A percentile compares a stretch with the other conserved stretches of the same genome.
Conservation (phyloP, 371 early-diverging fungal species). For the Funneliformis caledonium region DNA sequence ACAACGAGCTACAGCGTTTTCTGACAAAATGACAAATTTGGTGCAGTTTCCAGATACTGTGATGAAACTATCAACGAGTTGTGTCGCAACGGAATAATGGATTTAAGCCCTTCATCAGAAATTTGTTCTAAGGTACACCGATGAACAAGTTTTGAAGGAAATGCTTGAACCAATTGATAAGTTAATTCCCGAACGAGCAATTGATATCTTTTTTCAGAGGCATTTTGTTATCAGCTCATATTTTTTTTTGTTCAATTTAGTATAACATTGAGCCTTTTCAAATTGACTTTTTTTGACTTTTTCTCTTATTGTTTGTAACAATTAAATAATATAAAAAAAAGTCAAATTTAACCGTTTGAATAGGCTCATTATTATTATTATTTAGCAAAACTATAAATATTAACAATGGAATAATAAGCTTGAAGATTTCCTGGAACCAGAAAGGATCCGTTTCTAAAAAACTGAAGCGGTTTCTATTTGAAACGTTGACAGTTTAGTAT, state of each 20-base stretch:
- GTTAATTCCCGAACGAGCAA: constrained; percentile 26
- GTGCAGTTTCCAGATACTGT: constrained; percentile 32
- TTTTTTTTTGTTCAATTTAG: constrained; percentile 22
- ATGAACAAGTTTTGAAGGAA: constrained; percentile 34
- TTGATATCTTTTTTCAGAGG: constrained; percentile 39
- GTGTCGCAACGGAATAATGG: constrained; percentile 24
- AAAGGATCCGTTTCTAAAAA: constrained; percentile 36
- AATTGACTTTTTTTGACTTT: too few species aligned
- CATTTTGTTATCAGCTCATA: too few species aligned
- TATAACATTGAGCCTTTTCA: constrained; percentile 28
- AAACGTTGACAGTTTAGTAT: constrained; percentile 23
- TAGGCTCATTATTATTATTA: not conserved
- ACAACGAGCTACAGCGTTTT: not conserved
- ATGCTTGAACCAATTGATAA: constrained; percentile 34
- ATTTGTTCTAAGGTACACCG: constrained; percentile 29
- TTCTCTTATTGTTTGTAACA: too few species aligned
- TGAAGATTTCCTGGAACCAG: constrained; percentile 26
- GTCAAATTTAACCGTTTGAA: too few species aligned
- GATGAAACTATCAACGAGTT: constrained; percentile 19
- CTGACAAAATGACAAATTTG: constrained; percentile 14
- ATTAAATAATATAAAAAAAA: too few species aligned
- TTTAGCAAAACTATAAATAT: constrained; percentile 7
- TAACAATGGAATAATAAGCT: constrained; percentile 26
- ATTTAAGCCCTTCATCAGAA: constrained; percentile 25
- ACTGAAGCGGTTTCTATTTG: constrained; percentile 33